A percentile compares a stretch with the other conserved stretches of the same genome.
Evolutionary conservation across 2,329 filamentous ascomycete genomes (phyloP).

Genomic region (Colletotrichum sp.): DNA sequence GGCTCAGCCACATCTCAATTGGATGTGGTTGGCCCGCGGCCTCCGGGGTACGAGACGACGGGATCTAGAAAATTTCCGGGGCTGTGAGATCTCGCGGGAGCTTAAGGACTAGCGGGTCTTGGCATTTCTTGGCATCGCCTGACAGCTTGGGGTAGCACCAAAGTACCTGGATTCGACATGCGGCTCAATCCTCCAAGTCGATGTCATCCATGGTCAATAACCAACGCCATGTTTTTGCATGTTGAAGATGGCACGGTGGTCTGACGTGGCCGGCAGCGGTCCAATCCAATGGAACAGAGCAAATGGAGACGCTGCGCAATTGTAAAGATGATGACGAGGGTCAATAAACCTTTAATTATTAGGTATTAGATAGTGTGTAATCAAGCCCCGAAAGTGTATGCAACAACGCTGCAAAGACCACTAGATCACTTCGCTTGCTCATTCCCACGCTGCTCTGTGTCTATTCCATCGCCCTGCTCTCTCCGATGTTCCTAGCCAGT

Average conservation of each 20-base stretch:
- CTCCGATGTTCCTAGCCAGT: neutral
- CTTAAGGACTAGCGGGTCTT: neutral
- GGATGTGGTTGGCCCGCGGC: neutral
- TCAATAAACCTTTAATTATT: neutral
- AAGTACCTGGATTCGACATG: neutral
- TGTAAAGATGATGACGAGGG: neutral
- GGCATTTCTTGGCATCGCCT: neutral
- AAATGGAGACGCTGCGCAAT: neutral
- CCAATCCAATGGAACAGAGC: neutral
- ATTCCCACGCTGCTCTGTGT: neutral
- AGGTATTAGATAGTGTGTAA: neutral
- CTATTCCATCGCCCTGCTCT: neutral
- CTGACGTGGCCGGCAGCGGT: neutral
- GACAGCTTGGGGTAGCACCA: neutral
- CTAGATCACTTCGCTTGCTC: neutral
- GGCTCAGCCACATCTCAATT: neutral
- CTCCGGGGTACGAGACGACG: neutral
- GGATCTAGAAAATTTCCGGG: neutral
- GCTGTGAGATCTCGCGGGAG: neutral
- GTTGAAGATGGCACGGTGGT: accelerated
- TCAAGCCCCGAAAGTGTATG: neutral
- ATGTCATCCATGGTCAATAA: neutral
- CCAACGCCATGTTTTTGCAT: neutral
- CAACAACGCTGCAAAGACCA: neutral
- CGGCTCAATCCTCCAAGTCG: neutral